These are phyloP conservation scores for Botrytis fabae DNA, from an alignment of 2,329 filamentous ascomycete genomes.

Conservation along the genomic window DNA sequence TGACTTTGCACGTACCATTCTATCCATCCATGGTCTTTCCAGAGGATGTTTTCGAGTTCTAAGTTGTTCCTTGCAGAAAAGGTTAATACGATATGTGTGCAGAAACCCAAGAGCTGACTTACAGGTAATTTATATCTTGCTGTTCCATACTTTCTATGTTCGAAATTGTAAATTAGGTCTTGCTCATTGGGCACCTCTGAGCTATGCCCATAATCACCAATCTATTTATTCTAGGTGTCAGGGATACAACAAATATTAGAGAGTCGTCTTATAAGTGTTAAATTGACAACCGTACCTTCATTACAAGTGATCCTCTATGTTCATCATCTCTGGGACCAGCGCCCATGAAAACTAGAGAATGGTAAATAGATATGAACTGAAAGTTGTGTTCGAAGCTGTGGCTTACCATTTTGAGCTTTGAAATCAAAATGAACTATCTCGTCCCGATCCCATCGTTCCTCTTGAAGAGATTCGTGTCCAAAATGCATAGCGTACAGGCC, in stretches of 20 bases:
- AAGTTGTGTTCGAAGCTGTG: not conserved
- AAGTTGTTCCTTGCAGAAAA: slow-evolving; percentile 9
- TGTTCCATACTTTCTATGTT: not conserved
- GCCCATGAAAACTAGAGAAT: not conserved
- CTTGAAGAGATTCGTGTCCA: not conserved
- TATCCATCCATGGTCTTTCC: slow-evolving; percentile 17
- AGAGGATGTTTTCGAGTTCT: not conserved
- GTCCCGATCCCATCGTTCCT: slow-evolving; percentile 13
- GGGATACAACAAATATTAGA: not conserved
- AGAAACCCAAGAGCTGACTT: not conserved
- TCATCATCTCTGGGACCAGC: not conserved
- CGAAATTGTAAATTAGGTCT: not conserved
- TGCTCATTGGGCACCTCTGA: not conserved
- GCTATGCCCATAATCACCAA: slow-evolving; percentile 1
- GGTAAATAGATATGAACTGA: not conserved
- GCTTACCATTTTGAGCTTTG: slow-evolving; percentile 9
- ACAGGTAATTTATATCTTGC: not conserved
- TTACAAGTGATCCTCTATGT: not conserved
- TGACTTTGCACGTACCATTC: not conserved
- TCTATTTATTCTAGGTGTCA: not conserved
- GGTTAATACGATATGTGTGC: not conserved
- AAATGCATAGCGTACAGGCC: slow-evolving; percentile 5
- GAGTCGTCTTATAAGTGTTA: not conserved
- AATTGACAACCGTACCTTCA: not conserved
- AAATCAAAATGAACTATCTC: slow-evolving; percentile 19